Conservation (phyloP, 2,329 filamentous ascomycete genomes). For the Diaporthe longicolla region DNA sequence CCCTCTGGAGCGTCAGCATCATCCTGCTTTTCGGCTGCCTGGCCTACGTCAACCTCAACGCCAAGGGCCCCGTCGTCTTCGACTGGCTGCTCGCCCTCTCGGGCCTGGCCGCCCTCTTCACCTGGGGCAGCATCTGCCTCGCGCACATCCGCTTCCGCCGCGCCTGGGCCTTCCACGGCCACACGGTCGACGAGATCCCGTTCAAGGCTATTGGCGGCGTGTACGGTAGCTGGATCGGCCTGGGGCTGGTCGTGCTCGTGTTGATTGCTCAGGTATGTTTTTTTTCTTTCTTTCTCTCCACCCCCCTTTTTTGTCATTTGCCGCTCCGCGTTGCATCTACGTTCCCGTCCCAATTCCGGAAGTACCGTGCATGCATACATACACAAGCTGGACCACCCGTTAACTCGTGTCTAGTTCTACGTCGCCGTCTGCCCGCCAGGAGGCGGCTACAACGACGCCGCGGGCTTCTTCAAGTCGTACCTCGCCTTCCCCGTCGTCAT, state of each 20-base stretch:
- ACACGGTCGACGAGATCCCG: conserved; percentile 75
- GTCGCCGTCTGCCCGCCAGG: conserved; percentile 56
- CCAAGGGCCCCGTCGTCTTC: conserved; percentile 67
- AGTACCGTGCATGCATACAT: too few species aligned
- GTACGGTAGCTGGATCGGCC: conserved; percentile 74
- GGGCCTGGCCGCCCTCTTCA: conserved; percentile 75
- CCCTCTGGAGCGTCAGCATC: conserved; percentile 63
- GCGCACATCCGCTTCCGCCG: conserved; percentile 78
- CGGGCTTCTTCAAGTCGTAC: conserved; percentile 68
- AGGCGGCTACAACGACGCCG: conserved; percentile 52
- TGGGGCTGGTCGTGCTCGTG: conserved; percentile 69
- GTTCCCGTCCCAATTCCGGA: too few species aligned
- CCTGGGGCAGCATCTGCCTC: conserved; percentile 78
- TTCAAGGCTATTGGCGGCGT: conserved; percentile 74
- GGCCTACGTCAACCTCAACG: conserved; percentile 62
- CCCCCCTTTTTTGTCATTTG: too few species aligned
- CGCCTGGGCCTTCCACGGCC: conserved; percentile 74
- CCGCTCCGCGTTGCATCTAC: too few species aligned
- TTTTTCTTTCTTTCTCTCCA: neutral
- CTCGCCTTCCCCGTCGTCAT: conserved; percentile 69
- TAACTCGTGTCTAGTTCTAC: too few species aligned
- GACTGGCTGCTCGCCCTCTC: conserved; percentile 77
- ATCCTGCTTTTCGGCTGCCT: conserved; percentile 65
- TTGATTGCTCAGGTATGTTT: conserved; percentile 63
- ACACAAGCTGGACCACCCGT: too few species aligned